A percentile compares a stretch with the other conserved stretches of the same genome.
Conservation (phyloP, 2,329 filamentous ascomycete genomes). For the Pseudocercospora cruenta region DNA sequence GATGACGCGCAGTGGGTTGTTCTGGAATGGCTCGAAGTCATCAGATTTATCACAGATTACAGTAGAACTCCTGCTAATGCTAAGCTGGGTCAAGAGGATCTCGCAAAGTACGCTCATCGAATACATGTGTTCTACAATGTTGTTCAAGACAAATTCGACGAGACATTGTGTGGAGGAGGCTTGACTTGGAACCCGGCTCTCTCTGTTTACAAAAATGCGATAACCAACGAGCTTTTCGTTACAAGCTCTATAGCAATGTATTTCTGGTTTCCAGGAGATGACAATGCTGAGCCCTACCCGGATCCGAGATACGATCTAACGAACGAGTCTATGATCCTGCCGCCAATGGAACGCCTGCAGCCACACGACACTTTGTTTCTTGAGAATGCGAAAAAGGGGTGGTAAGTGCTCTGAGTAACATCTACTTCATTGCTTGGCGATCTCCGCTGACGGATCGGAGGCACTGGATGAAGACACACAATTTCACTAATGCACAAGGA, state of each 20-base stretch:
- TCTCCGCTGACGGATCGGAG: no score
- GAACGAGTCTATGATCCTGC: constrained; percentile 50
- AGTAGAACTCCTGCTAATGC: constrained; percentile 22
- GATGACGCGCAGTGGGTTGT: constrained; percentile 42
- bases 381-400: constrained; percentile 74
- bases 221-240: constrained; percentile 91
- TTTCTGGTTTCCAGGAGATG: constrained; percentile 81
- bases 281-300: constrained; percentile 56
- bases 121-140: constrained; percentile 89
- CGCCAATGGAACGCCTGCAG: constrained; percentile 26
- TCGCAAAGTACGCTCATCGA: constrained; percentile 76
- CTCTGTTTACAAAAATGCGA: constrained; percentile 89
- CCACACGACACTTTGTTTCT: constrained; percentile 59
- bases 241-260: constrained; percentile 89
- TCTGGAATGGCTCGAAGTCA: constrained; percentile 39
- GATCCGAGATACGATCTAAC: constrained; percentile 38
- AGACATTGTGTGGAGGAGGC: constrained; percentile 76
- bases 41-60: constrained; percentile 39
- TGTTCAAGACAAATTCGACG: constrained; percentile 79
- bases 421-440: no score
- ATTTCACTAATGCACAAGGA: constrained; percentile 77
- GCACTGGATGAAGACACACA: constrained; percentile 74
- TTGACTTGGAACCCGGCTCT: constrained; percentile 89
- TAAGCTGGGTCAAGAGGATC: constrained; percentile 79
- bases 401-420: constrained; percentile 42